Percentiles rank a stretch among this genome's conserved stretches.
phyloP scores from a whole-genome alignment of 2,329 filamentous ascomycete species.

The Fusarium bulbicola region DNA sequence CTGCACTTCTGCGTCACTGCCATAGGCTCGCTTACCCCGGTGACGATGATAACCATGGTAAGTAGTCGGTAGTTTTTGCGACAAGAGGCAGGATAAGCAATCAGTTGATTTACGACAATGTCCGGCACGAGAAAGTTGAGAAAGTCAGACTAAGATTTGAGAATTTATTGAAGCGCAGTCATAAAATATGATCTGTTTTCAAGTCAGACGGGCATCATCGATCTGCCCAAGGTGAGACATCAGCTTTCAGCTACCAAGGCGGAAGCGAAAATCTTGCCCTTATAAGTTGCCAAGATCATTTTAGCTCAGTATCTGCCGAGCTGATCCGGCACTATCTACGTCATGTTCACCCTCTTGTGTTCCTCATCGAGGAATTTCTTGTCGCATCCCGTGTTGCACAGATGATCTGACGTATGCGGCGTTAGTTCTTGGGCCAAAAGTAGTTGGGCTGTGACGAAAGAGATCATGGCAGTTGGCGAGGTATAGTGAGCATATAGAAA shows the following conservation, averaged over 20 bases:
- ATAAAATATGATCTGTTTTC: neutral
- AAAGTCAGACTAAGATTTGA: accelerated
- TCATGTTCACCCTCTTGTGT: neutral
- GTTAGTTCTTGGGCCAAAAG: neutral
- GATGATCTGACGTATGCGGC: slow-evolving; percentile 12
- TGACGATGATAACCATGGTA: slow-evolving; percentile 26
- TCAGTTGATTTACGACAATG: neutral
- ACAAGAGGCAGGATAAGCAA: neutral
- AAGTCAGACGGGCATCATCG: slow-evolving; percentile 6
- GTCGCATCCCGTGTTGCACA: neutral
- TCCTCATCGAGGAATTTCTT: neutral
- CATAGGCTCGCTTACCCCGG: slow-evolving; percentile 14
- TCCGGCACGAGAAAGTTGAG: accelerated
- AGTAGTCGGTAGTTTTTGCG: too few relatives aligned
- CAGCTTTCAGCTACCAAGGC: slow-evolving; percentile 13
- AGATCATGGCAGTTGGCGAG: too few relatives aligned
- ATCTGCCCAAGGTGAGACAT: neutral
- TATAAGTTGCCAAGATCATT: neutral
- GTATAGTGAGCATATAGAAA: too few relatives aligned
- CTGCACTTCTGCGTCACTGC: neutral
- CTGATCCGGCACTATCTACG: neutral
- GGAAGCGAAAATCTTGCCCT: slow-evolving; percentile 7
- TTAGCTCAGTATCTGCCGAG: slow-evolving; percentile 11
- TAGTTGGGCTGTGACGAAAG: neutral
- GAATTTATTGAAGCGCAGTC: neutral